A percentile compares a stretch with the other conserved stretches of the same genome.
Conservation (phyloP, 1,284 basidiomycete species). For the Amylostereum chailletii region DNA sequence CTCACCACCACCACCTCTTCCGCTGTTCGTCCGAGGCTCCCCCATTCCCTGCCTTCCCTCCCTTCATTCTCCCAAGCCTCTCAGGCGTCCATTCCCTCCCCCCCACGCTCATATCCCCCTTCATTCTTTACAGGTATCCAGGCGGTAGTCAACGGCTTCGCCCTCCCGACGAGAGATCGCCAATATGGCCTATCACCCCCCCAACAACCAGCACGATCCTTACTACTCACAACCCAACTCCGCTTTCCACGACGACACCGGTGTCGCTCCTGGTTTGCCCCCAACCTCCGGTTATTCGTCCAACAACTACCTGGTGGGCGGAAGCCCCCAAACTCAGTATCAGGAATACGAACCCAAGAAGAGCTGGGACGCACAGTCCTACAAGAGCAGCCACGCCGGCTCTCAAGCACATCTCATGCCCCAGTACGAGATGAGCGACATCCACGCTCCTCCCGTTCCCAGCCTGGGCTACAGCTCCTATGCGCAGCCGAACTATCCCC, state of each 20-base stretch:
- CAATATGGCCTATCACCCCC: no score
- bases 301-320: conserved; percentile 4
- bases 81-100: background rate
- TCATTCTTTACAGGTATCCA: background rate
- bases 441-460: conserved; percentile 44
- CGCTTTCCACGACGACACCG: conserved; percentile 2
- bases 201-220: conserved; percentile 10
- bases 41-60: background rate
- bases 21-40: background rate
- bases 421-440: conserved; percentile 49
- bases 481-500: conserved; percentile 49
- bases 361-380: conserved; percentile 59
- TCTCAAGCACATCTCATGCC: conserved; percentile 67
- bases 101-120: conserved; percentile 3
- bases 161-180: conserved; percentile 13
- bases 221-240: conserved; percentile 11
- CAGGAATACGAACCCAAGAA: conserved; percentile 7
- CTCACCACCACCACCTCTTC: background rate
- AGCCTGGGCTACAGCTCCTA: conserved; percentile 29
- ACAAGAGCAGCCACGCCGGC: conserved; percentile 52
- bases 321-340: conserved; percentile 3
- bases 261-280: conserved; percentile 12
- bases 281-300: conserved; percentile 8
- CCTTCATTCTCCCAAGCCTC: background rate
- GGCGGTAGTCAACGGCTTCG: background rate